Evolutionary conservation across 768 basidiomycete genomes (phyloP), one percentile per base, ranked within the genome.

Genomic region (Hebeloma cylindrosporum): DNA sequence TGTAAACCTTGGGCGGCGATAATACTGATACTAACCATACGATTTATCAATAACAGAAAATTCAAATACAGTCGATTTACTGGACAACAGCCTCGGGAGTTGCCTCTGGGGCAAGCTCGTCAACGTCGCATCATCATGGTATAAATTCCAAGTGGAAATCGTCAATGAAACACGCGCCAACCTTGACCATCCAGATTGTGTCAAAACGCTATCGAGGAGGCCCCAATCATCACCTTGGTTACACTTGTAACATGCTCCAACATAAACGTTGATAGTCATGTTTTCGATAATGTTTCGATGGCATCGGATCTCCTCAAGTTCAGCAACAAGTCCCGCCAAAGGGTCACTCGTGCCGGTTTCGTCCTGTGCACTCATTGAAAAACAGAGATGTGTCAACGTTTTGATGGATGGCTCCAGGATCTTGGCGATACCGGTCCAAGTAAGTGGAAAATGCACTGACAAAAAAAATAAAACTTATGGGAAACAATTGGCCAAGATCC

Each of bases 171-270:
- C 29, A 10, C 16, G 13, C 10, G 17, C 26, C 29, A 42, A 21
- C 30, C 17, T 22, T 11, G 29, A 31, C 40, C 40, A 42, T 8
- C 40, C 40, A 2, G 40, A 13, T 33, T 32, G 28, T 11, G 30
- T 22, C 2, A 42, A 20, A 10, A 30, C 40, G 8, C 33, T 31
- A 11, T 42, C 40, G 11, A 42, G 40, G 11, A 13, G 18, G 5
- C 40, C 40, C 40, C 40, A 42, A 20, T 42, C 40, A 7, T 42
- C 40, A 2, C 40, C 40, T 23, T 20, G 18, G 7, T 23, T 22
- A 23, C 40, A 42, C 5, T 42, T 31, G 1, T 10, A 20, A 23
- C 33, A 29, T 14, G 29, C 23, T 23, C 23, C 30, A n/a, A 42
- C 21, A 16, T 18, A 29, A 31, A 42, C 21, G 18, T 5, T 11